phyloP scores from a whole-genome alignment of 75 land plant genomes.

The Pinus taeda region DNA sequence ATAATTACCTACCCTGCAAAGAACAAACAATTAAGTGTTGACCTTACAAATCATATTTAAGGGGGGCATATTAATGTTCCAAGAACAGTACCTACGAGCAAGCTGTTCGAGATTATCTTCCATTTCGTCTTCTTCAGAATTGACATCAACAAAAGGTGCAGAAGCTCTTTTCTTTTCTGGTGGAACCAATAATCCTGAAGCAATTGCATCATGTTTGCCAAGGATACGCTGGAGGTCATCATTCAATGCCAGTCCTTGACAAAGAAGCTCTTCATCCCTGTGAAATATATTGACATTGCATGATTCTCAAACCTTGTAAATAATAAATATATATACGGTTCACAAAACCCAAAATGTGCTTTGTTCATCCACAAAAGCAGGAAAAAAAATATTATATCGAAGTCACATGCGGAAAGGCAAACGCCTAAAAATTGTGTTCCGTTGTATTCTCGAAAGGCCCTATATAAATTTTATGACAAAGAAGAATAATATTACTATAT shows the following conservation, averaged over 20 bases:
- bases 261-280: conserved; percentile 85
- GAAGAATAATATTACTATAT: too few species aligned
- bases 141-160: conserved; percentile 37
- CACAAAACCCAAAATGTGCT: too few species aligned
- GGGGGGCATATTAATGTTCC: not conserved
- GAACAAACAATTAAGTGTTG: not conserved
- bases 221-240: conserved; percentile 88
- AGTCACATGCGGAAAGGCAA: too few species aligned
- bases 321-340: too few species aligned
- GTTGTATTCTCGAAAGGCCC: too few species aligned
- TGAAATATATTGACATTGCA: not conserved
- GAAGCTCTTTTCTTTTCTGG: conserved; percentile 36
- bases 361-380: too few species aligned
- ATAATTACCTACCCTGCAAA: not conserved
- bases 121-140: conserved; percentile 25
- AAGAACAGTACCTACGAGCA: conserved; percentile 22
- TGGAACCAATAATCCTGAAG: conserved; percentile 56
- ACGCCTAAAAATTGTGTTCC: too few species aligned
- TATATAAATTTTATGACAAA: too few species aligned
- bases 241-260: conserved; percentile 82
- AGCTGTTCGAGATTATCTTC: conserved; percentile 23
- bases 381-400: too few species aligned
- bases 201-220: conserved; percentile 79
- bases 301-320: too few species aligned
- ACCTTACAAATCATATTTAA: not conserved